Base-by-base conservation (phyloP, 345 rosid genomes). In the Pistacia vera region DNA sequence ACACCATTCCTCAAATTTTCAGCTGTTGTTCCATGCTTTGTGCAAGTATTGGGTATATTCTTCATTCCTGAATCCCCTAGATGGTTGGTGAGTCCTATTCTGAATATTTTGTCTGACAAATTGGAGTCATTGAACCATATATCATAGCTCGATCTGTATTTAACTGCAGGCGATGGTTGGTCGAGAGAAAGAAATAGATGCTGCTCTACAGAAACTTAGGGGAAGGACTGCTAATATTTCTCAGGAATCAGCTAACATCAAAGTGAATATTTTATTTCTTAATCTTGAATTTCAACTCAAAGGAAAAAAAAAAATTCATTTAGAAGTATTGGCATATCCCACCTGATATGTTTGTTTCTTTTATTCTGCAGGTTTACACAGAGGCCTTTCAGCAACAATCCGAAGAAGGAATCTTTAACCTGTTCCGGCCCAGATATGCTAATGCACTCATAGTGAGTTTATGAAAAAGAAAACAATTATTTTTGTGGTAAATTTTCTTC, bases 21-120 rank as follows among this genome's bases (percentile, higher is more conserved):
- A 88, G 93, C 78, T 73, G n/a, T 35, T 62, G 63, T 77, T 60
- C 86, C 88, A 4, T 82, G 79, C 61, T 18, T 82, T 20, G 35
- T 82, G 25, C 85, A 80, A 11, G 11, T 85, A 14, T 2, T 81
- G 13, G 77, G 86, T 54, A 25, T 84, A 4, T 81, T 82, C 55
- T 89, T 75, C 82, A 80, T 82, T 75, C 88, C 90, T 0, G 88
- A 81, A 67, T 85, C 90, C 65, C 90, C 86, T 2, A 72, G 87
- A 86, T 86, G 90, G 90, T 74, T 80, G 79, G 83, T 86, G 49
- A 77, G 88, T 67, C 28, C 13, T 33, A n/a, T 25, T 20, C 54
- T 13, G 13, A 52, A 41, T 41, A 30, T 30, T 30, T 30, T 30
- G 2, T 30, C 33, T 30, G 33, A 30, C 33, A 30, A 30, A 30